Conservation (phyloP, 495 filamentous ascomycete genomes). For the Tuber melanosporum region DNA sequence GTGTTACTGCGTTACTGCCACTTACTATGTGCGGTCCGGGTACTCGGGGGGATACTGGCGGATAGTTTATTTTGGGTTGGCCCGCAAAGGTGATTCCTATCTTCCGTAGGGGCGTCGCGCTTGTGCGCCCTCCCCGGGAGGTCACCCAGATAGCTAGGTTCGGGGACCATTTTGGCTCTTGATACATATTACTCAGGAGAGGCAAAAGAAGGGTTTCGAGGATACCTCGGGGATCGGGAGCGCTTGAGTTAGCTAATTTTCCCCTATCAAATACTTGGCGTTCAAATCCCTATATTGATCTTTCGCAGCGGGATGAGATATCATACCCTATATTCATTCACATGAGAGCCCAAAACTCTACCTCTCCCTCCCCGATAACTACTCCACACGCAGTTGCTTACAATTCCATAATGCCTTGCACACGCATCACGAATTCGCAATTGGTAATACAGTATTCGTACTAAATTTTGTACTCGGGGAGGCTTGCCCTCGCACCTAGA, state of each 20-base stretch:
- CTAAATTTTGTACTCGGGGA: background rate
- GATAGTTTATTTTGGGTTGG: background rate
- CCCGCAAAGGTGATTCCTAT: background rate
- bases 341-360: background rate
- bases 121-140: conserved; percentile 16
- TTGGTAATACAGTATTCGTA: background rate
- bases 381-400: background rate
- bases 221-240: background rate
- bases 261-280: background rate
- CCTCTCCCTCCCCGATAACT: background rate
- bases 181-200: background rate
- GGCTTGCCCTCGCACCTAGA: background rate
- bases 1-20: conserved; percentile 49
- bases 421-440: background rate
- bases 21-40: conserved; percentile 45
- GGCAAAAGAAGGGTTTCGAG: background rate
- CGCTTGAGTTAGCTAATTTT: background rate
- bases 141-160: conserved; percentile 19
- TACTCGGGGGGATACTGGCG: background rate
- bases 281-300: background rate
- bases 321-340: background rate
- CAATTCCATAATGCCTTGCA: background rate
- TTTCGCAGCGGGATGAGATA: background rate
- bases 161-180: conserved; percentile 5
- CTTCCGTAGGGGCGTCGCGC: background rate